Conservation (phyloP, 2,329 filamentous ascomycete species). For the Karstenula rhodostoma region DNA sequence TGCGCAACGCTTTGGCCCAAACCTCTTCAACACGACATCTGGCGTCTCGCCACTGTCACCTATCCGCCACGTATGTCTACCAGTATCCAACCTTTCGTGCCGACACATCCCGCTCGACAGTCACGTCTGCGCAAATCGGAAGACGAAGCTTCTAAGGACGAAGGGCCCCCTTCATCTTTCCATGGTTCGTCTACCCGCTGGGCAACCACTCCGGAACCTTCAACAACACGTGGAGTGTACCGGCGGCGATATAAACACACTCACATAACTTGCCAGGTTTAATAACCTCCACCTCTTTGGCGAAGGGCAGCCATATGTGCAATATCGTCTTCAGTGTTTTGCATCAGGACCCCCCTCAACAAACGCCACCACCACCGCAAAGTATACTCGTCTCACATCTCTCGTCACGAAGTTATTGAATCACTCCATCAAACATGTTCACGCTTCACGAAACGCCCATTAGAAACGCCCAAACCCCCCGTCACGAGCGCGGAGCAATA, state of each 20-base stretch:
- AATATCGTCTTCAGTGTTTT: not conserved
- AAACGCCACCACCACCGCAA: not conserved
- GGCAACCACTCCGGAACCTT: not conserved
- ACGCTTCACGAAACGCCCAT: not conserved
- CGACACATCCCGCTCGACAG: not conserved
- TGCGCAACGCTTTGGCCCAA: not conserved
- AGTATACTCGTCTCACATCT: not conserved
- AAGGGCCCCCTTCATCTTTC: not conserved
- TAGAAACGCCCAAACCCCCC: slow-evolving; percentile 2
- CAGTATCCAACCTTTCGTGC: not conserved
- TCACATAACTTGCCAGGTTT: not conserved
- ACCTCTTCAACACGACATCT: not conserved
- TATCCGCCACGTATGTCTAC: not conserved
- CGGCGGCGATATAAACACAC: not conserved
- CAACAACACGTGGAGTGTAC: slow-evolving; percentile 1
- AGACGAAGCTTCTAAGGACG: not conserved
- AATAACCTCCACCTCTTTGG: not conserved
- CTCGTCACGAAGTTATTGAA: not conserved
- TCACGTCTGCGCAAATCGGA: slow-evolving; percentile 2
- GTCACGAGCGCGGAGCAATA: not conserved
- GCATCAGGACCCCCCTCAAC: not conserved
- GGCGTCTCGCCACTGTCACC: not conserved
- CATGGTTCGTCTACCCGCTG: not conserved
- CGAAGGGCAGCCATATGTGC: not conserved
- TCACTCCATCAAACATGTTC: not conserved